Percentiles rank a stretch among this genome's conserved stretches.
phyloP scores from a whole-genome alignment of 805 yeast species.

The Komagataella pastoris region DNA sequence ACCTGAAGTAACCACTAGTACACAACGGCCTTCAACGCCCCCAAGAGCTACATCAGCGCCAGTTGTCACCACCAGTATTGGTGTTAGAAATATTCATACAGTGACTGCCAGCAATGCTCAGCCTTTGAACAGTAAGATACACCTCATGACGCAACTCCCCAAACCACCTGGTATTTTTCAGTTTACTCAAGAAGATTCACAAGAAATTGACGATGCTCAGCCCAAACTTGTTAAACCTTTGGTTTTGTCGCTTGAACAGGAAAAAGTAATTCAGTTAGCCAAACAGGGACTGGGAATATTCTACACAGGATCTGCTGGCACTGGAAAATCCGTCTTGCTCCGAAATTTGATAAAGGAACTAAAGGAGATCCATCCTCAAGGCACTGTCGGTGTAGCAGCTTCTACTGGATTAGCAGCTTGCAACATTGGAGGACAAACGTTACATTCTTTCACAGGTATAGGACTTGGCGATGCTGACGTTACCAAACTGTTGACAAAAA shows the following conservation, averaged over 20 bases:
- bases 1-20: not conserved
- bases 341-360: conserved; percentile 48
- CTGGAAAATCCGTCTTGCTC: conserved; percentile 69
- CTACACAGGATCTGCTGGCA: conserved; percentile 80
- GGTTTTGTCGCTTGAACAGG: conserved; percentile 24
- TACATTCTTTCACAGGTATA: conserved; percentile 76
- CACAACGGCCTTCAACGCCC: not conserved
- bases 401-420: conserved; percentile 95
- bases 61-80: not conserved
- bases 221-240: conserved; percentile 3
- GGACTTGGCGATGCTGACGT: conserved; percentile 58
- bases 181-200: not conserved
- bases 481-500: conserved; percentile 28
- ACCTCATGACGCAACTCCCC: not conserved
- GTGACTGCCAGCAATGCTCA: not conserved
- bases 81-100: not conserved
- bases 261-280: conserved; percentile 33
- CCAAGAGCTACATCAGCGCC: not conserved
- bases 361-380: conserved; percentile 21
- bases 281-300: conserved; percentile 41
- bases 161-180: not conserved
- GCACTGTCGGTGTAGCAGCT: conserved; percentile 76
- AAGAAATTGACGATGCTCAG: not conserved
- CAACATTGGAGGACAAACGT: conserved; percentile 82
- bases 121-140: not conserved